Evolutionary conservation across 163 green algal species (phyloP).

Genomic region (Scenedesmus sp.): DNA sequence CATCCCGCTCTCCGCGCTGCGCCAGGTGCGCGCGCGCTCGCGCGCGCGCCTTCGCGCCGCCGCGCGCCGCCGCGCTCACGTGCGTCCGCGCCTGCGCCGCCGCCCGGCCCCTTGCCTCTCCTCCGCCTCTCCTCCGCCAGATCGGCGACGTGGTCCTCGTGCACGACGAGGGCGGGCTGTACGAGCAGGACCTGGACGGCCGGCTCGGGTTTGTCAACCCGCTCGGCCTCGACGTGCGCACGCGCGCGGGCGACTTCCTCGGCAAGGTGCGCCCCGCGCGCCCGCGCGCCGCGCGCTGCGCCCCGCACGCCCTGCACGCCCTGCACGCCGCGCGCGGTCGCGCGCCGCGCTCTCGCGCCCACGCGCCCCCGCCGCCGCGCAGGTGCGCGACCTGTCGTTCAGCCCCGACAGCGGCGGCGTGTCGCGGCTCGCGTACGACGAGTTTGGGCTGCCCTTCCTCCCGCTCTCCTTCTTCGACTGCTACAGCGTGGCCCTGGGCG

Average conservation of each 20-base stretch:
- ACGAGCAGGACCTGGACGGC: constrained; percentile 62
- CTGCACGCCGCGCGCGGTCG: not conserved
- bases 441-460: constrained; percentile 70
- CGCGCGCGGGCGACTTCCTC: constrained; percentile 56
- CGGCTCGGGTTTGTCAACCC: constrained; percentile 63
- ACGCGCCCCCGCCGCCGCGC: not conserved
- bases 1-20: constrained; percentile 60
- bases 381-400: constrained; percentile 75
- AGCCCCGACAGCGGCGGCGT: constrained; percentile 69
- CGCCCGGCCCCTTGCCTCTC: not conserved
- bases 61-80: not conserved
- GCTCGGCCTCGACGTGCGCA: constrained; percentile 64
- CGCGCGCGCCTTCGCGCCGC: not conserved
- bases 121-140: constrained; percentile 39
- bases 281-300: not conserved
- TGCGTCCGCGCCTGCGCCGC: not conserved
- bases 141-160: constrained; percentile 79
- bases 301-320: not conserved
- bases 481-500: constrained; percentile 55
- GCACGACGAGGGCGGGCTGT: constrained; percentile 67
- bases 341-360: not conserved
- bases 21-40: constrained; percentile 17
- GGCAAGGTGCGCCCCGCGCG: constrained; percentile 60
- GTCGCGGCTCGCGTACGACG: constrained; percentile 65
- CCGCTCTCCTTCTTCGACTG: constrained; percentile 68